Conservation (phyloP, 208 protist genomes). For the Angomonas desouzai region DNA sequence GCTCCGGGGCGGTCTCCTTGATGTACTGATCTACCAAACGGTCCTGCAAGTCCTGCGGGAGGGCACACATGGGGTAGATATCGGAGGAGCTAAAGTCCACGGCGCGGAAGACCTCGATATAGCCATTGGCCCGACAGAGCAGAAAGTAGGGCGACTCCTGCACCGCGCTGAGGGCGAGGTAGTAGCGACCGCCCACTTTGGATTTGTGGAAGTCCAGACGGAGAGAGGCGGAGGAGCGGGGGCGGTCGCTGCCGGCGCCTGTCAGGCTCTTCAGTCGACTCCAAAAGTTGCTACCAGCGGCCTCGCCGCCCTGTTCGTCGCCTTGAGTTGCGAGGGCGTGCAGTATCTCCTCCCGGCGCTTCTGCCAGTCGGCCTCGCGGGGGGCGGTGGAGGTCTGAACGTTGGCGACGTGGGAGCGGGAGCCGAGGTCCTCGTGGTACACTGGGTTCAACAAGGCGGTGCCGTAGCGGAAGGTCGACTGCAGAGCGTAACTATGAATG, state of each 20-base stretch:
- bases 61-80: slow-evolving; percentile 29
- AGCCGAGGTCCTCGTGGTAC: background rate
- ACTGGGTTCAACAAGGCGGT: background rate
- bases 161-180: slow-evolving; percentile 56
- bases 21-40: slow-evolving; percentile 10
- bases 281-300: background rate
- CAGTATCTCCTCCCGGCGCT: background rate
- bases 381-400: background rate
- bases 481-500: background rate
- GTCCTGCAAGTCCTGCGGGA: slow-evolving; percentile 19
- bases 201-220: slow-evolving; percentile 3
- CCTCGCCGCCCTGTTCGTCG: background rate
- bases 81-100: slow-evolving; percentile 17
- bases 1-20: background rate
- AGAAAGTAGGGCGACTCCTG: slow-evolving; percentile 46
- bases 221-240: background rate
- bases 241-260: background rate
- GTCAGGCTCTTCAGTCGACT: background rate
- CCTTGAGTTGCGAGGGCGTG: background rate
- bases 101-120: slow-evolving; percentile 55
- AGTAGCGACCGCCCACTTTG: slow-evolving; percentile 13
- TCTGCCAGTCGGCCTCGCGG: slow-evolving; percentile 5
- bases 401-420: background rate
- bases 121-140: slow-evolving; percentile 61
- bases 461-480: slow-evolving; percentile 1